Conservation (phyloP, 73 alveolate species). For the Effrenium voratum region DNA sequence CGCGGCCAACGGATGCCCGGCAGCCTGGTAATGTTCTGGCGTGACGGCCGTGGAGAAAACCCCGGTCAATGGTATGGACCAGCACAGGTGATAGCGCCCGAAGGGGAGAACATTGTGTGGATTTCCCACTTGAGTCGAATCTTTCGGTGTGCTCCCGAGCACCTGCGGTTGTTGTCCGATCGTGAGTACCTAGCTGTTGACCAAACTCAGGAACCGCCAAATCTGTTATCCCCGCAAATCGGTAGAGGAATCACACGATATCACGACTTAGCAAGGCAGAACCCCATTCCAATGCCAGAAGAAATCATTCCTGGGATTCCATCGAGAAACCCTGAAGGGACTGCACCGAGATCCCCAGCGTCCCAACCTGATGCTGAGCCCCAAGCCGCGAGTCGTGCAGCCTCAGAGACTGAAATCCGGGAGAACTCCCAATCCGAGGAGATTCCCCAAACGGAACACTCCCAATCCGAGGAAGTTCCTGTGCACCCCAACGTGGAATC, state of each 20-base stretch:
- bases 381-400: background rate
- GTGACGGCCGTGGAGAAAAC: background rate
- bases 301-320: background rate
- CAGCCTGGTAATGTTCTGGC: background rate
- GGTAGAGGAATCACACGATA: background rate
- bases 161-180: background rate
- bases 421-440: background rate
- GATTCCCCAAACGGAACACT: too few relatives aligned
- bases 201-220: background rate
- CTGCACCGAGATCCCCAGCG: background rate
- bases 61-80: slow-evolving; percentile 22
- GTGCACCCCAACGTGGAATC: background rate
- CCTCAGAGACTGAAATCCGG: background rate
- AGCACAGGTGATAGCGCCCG: background rate
- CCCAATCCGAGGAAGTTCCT: too few relatives aligned
- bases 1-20: background rate
- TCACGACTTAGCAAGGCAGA: background rate
- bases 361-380: background rate
- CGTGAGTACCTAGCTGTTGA: background rate
- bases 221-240: background rate
- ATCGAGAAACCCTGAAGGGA: background rate
- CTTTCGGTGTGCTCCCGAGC: slow-evolving; percentile 19
- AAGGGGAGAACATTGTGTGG: background rate
- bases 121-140: background rate
- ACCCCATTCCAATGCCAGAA: background rate